A percentile compares a stretch with the other conserved stretches of the same genome.
Evolutionary conservation across 805 yeast species (phyloP).

Genomic region (Tetrapisispora pingtungensis): DNA sequence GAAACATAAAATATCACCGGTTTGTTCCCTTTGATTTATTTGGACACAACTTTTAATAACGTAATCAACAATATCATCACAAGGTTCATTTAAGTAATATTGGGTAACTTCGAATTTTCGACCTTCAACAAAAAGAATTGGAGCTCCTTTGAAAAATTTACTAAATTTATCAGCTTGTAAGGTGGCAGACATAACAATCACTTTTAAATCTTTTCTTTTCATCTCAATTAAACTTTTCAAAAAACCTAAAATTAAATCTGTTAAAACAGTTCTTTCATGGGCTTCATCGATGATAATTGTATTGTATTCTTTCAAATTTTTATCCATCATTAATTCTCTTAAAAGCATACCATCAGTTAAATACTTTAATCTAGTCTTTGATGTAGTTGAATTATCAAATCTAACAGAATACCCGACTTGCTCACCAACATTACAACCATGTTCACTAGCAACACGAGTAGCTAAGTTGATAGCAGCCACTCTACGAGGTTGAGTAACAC

Average conservation of each 20-base stretch:
- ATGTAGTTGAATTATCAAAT: slow-evolving; percentile 60
- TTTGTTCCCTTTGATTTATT: slow-evolving; percentile 63
- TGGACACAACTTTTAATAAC: slow-evolving; percentile 66
- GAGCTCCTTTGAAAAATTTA: slow-evolving; percentile 64
- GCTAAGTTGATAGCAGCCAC: slow-evolving; percentile 96
- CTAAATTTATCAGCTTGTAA: slow-evolving; percentile 79
- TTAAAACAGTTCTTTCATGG: slow-evolving; percentile 88
- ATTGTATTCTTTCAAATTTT: slow-evolving; percentile 50
- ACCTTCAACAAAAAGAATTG: slow-evolving; percentile 83
- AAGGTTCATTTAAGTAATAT: slow-evolving; percentile 48
- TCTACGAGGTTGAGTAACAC: slow-evolving; percentile 94
- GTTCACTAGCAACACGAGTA: slow-evolving; percentile 82
- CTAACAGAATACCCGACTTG: slow-evolving; percentile 90
- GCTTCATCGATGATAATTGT: slow-evolving; percentile 91
- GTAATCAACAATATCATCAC: slow-evolving; percentile 78
- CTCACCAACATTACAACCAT: slow-evolving; percentile 64
- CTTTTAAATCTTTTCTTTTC: slow-evolving; percentile 47
- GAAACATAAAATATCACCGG: slow-evolving; percentile 86
- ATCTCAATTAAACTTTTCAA: slow-evolving; percentile 51
- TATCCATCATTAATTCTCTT: slow-evolving; percentile 79
- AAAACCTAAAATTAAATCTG: slow-evolving; percentile 85
- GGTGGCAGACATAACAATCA: slow-evolving; percentile 94
- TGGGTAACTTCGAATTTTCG: slow-evolving; percentile 77
- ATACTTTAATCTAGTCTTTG: slow-evolving; percentile 65
- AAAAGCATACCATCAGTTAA: slow-evolving; percentile 96